These are phyloP conservation scores for Penicillium soppii DNA, from an alignment of 495 filamentous ascomycete genomes.

Conservation along the genomic window DNA sequence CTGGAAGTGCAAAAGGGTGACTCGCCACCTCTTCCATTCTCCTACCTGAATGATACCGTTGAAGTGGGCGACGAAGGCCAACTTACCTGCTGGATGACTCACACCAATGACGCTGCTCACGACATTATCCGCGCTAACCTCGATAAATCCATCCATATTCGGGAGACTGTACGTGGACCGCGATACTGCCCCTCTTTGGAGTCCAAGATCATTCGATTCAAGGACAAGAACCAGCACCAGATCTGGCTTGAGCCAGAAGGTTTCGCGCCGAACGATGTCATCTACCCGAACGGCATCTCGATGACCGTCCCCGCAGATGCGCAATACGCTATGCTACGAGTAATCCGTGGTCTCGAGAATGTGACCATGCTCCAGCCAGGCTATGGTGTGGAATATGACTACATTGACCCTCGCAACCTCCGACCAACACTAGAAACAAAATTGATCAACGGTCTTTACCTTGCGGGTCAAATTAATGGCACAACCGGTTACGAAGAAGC, in stretches of 20 bases:
- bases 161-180: constrained; percentile 91
- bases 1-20: constrained; percentile 78
- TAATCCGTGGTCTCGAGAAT: constrained; percentile 82
- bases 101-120: constrained; percentile 81
- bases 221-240: constrained; percentile 72
- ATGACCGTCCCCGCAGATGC: constrained; percentile 91
- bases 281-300: constrained; percentile 96
- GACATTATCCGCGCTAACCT: constrained; percentile 83
- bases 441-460: constrained; percentile 80
- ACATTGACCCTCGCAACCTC: constrained; percentile 89
- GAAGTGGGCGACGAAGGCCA: constrained; percentile 68
- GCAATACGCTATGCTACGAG: constrained; percentile 80
- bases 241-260: constrained; percentile 98
- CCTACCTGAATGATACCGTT: constrained; percentile 78
- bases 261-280: constrained; percentile 76
- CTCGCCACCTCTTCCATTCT: constrained; percentile 85
- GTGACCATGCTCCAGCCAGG: constrained; percentile 93
- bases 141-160: constrained; percentile 90
- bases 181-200: constrained; percentile 95
- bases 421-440: constrained; percentile 91
- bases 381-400: constrained; percentile 98
- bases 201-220: constrained; percentile 89
- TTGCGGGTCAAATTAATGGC: constrained; percentile 97
- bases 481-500: constrained; percentile 99
- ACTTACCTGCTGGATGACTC: constrained; percentile 76